Evolutionary conservation across 202 grass and related monocot species (phyloP), one percentile per base, ranked within the genome.

Genomic region (Carex arenaria): DNA sequence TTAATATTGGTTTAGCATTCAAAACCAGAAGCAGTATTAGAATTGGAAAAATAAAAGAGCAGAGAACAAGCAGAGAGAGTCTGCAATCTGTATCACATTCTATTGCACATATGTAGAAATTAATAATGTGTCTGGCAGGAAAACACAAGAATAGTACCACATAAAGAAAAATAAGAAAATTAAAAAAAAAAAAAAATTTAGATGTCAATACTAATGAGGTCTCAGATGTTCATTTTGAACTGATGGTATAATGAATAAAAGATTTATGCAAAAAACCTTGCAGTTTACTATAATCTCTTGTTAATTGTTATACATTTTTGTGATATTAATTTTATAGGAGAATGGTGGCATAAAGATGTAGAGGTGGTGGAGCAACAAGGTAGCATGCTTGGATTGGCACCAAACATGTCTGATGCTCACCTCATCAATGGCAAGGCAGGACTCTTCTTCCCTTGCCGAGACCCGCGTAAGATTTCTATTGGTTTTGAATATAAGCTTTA

Each of bases 341-440:
- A 93, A 68, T 93, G 91, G 88, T 93, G 91, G 88, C 81, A 90
- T 56, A 53, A 64, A 12, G 88, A 90, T 52, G 88, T 93, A 5
- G 88, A 90, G 45, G 49, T 65, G 52, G 78, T 93, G 10, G 88
- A 83, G 84, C 77, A 13, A 34, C 91, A 93, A 72, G 91, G 86
- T 2, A 73, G 65, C 28, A 62, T 52, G 78, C 88, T 90, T 28
- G 91, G 88, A 20, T 63, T 88, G 86, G 75, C 88, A 12, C 91
- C 91, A 30, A 93, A 93, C 69, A 83, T 12, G 14, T 93, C 91
- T 4, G 88, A 93, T 65, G 88, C 91, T 14, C 91, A 93, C 65
- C 84, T 85, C 22, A 88, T 88, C 78, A 90, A 88, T 67, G 88
- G 91, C 62, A 93, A 93, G 22, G 84, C 86, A 17, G 91, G 88